These are phyloP conservation scores for Calonectria montana DNA, from an alignment of 2,329 filamentous ascomycete genomes.

Conservation along the genomic window DNA sequence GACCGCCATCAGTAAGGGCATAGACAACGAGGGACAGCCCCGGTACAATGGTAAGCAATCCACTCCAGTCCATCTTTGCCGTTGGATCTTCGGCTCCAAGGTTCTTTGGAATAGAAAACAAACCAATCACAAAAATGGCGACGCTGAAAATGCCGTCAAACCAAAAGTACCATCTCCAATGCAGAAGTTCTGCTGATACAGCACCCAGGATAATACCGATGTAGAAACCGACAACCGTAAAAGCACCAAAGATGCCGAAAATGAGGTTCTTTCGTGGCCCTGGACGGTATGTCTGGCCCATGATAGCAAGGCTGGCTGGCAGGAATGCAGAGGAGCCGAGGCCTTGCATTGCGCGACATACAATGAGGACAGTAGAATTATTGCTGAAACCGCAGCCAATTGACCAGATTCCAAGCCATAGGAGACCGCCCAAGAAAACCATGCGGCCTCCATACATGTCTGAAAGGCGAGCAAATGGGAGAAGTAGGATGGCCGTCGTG, in stretches of 20 bases:
- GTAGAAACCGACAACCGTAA: conserved; percentile 67
- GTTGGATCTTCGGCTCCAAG: background rate
- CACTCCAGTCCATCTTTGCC: conserved; percentile 13
- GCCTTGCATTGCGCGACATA: conserved; percentile 78
- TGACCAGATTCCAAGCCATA: conserved; percentile 75
- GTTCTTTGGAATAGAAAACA: conserved; percentile 3
- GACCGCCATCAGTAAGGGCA: conserved; percentile 5
- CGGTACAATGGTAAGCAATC: background rate
- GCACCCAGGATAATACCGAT: conserved; percentile 55
- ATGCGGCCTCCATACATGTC: conserved; percentile 71
- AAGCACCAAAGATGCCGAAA: conserved; percentile 67
- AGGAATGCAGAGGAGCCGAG: conserved; percentile 78
- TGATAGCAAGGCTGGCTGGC: conserved; percentile 74
- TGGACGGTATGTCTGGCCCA: conserved; percentile 74
- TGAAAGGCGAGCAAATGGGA: conserved; percentile 69
- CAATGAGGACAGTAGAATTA: conserved; percentile 75
- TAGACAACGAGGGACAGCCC: conserved; percentile 13
- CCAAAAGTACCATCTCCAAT: conserved; percentile 21
- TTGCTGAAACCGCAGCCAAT: conserved; percentile 76
- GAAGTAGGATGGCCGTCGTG: conserved; percentile 64
- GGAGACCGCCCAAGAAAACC: conserved; percentile 67
- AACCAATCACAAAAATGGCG: background rate
- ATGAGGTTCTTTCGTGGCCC: conserved; percentile 77
- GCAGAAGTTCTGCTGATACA: background rate
- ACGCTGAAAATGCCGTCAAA: conserved; percentile 6